Percentiles rank a stretch among this genome's conserved stretches.
Evolutionary conservation across 31 red algal genomes (phyloP).

Genomic region (Porphyra umbilicalis): DNA sequence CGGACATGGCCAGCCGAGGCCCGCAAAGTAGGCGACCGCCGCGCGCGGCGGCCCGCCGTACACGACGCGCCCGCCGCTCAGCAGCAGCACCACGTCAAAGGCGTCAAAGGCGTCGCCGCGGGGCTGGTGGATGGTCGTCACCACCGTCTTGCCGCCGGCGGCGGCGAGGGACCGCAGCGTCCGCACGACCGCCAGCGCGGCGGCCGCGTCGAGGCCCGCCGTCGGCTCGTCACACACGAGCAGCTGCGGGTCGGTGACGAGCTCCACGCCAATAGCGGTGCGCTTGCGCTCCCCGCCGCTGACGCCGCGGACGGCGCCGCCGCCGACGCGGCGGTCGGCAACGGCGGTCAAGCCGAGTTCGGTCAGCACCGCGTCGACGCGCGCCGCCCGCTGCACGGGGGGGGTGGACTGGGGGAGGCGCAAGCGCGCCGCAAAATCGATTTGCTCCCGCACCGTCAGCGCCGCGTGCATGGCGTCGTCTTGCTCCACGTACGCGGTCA

Average conservation of each 20-base stretch:
- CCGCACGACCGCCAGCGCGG: conserved; percentile 41
- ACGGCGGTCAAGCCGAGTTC: conserved; percentile 59
- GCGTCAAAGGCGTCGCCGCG: conserved; percentile 55
- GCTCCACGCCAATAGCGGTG: conserved; percentile 62
- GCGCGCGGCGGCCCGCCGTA: conserved; percentile 74
- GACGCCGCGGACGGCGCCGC: conserved; percentile 41
- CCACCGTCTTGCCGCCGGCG: conserved; percentile 46
- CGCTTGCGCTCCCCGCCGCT: conserved; percentile 82
- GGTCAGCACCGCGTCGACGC: conserved; percentile 58
- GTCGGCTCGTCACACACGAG: conserved; percentile 56
- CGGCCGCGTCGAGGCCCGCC: conserved; percentile 66
- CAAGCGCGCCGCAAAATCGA: conserved; percentile 52
- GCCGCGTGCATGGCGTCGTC: conserved; percentile 84
- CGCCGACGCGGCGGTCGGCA: conserved; percentile 54
- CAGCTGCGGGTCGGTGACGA: conserved; percentile 73
- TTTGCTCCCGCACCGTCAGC: conserved; percentile 77
- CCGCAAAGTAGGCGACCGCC: conserved; percentile 44
- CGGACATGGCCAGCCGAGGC: conserved; percentile 12
- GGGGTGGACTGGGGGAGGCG: conserved; percentile 27
- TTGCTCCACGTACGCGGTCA: conserved; percentile 78
- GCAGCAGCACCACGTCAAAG: conserved; percentile 65
- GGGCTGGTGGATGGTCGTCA: conserved; percentile 91
- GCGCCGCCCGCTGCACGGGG: conserved; percentile 14
- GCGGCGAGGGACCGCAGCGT: conserved; percentile 51
- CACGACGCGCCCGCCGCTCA: conserved; percentile 53